Base-by-base conservation (phyloP, 495 filamentous ascomycete genomes). In the Neurospora intermedia region DNA sequence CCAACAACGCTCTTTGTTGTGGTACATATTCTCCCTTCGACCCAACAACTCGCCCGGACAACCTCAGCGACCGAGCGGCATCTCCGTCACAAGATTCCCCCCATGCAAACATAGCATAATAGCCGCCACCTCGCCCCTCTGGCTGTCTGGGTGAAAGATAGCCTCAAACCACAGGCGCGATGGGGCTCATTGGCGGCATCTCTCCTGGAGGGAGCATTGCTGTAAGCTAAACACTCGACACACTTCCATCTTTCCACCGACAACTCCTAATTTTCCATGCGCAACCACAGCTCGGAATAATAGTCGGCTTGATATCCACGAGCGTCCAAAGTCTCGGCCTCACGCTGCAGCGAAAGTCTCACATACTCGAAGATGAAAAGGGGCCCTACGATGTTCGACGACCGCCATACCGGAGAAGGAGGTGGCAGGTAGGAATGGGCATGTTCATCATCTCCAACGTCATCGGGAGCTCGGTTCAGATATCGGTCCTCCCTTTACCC, bases 341-440 rank as follows among this genome's bases (percentile, higher is more conserved):
- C 75, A 99, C 96, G n/a, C 88, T 98, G 27, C 96, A 99, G 84
- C 93, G 96, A 80, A 99, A 99, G 82, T 98, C 95, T 72, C 96
- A 99, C 85, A 90, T 99, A 71, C 89, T 98, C 76, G 96, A 99
- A 85, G 96, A 98, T 83, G 93, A 95, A 83, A 97, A 97, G 82
- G 87, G 87, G 45, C 89, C 92, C 3, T 89, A 93, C 79, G 89
- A 94, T 82, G 80, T 88, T 54, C 89, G 93, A 75, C 85, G 96
- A 76, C 96, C 96, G 41, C 93, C 96, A 6, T 94, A 97, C 82
- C 89, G 91, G 78, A 89, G 96, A 79, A 88, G 96, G 80, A 88
- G 94, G 87, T 99, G 96, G 96, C 96, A 99, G 91, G 83, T 98
- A 73, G 96, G 96, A 70, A 98, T 99, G 93, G 87, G 90, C 75